Percentiles rank a stretch among this genome's conserved stretches.
Evolutionary conservation across 1,284 basidiomycete species (phyloP).

Genomic region (Ustilago tritici): DNA sequence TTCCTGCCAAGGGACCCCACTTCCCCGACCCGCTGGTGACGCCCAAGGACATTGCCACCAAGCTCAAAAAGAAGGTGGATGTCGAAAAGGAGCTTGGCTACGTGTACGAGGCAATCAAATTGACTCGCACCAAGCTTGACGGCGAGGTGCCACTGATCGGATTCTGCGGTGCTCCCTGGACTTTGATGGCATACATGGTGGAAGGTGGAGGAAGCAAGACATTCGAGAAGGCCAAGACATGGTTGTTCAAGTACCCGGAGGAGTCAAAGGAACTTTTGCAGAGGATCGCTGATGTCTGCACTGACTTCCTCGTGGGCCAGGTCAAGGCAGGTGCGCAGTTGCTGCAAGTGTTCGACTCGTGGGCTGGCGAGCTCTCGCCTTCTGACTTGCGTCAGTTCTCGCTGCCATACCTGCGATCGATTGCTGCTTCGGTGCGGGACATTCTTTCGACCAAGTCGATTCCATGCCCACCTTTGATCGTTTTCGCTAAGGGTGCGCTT

Average conservation of each 20-base stretch:
- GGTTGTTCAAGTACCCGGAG: conserved; percentile 68
- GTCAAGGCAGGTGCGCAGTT: conserved; percentile 67
- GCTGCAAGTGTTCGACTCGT: conserved; percentile 69
- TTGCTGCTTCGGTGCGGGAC: conserved; percentile 64
- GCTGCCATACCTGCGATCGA: conserved; percentile 65
- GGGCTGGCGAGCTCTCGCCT: conserved; percentile 69
- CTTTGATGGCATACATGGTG: conserved; percentile 70
- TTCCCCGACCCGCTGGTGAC: conserved; percentile 65
- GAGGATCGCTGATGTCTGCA: conserved; percentile 65
- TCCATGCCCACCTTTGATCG: conserved; percentile 64
- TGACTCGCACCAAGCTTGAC: conserved; percentile 64
- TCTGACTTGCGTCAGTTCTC: conserved; percentile 66
- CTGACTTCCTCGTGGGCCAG: conserved; percentile 67
- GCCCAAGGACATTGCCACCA: conserved; percentile 61
- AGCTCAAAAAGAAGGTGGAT: conserved; percentile 66
- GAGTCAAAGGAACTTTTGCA: conserved; percentile 65
- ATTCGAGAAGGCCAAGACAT: conserved; percentile 68
- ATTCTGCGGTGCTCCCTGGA: conserved; percentile 69
- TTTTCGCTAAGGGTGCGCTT: conserved; percentile 67
- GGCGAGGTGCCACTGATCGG: conserved; percentile 69
- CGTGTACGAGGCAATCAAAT: conserved; percentile 65
- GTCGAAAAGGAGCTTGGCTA: conserved; percentile 69
- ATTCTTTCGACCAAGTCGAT: conserved; percentile 60
- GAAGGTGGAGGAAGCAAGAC: conserved; percentile 67
- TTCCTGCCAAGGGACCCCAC: conserved; percentile 66